Conservation (phyloP, 176 grass and related monocot species). For the Tillandsia leiboldiana region DNA sequence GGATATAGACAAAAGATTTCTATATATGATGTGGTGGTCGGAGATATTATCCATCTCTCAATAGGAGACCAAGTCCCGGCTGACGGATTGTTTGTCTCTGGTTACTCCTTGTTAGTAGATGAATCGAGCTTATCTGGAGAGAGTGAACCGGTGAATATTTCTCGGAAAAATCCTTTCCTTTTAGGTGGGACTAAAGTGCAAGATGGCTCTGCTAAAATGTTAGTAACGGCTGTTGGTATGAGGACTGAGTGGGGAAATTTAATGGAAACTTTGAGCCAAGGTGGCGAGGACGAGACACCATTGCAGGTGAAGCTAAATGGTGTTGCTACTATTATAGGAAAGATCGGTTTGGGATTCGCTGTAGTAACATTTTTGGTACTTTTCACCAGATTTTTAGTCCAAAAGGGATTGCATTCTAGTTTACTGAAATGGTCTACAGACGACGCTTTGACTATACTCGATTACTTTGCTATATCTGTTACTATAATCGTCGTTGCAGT, state of each 20-base stretch:
- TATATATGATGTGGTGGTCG: constrained; percentile 86
- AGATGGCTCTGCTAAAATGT: constrained; percentile 74
- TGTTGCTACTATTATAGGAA: constrained; percentile 94
- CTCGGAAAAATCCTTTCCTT: constrained; percentile 47
- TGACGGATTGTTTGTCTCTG: constrained; percentile 68
- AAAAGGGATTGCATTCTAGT: constrained; percentile 33
- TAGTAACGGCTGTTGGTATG: constrained; percentile 89
- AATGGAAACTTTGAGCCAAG: constrained; percentile 86
- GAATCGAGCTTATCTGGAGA: constrained; percentile 86
- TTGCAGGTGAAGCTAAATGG: constrained; percentile 97
- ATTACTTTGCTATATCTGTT: constrained; percentile 80
- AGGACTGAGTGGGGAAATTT: constrained; percentile 95
- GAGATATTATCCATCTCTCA: constrained; percentile 75
- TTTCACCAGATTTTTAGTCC: constrained; percentile 45
- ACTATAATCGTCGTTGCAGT: constrained; percentile 94
- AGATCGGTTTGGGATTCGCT: constrained; percentile 81
- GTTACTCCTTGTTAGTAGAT: constrained; percentile 70
- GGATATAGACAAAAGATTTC: constrained; percentile 81
- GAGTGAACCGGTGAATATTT: constrained; percentile 72
- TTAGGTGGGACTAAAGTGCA: constrained; percentile 97
- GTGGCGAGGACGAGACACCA: constrained; percentile 89
- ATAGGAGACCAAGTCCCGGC: constrained; percentile 89
- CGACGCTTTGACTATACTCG: constrained; percentile 66
- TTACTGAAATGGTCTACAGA: constrained; percentile 34
- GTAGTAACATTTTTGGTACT: constrained; percentile 72